Evolutionary conservation across 2,329 filamentous ascomycete species (phyloP), one percentile per base, ranked within the genome.

Genomic region (Aspergillus cejpii): DNA sequence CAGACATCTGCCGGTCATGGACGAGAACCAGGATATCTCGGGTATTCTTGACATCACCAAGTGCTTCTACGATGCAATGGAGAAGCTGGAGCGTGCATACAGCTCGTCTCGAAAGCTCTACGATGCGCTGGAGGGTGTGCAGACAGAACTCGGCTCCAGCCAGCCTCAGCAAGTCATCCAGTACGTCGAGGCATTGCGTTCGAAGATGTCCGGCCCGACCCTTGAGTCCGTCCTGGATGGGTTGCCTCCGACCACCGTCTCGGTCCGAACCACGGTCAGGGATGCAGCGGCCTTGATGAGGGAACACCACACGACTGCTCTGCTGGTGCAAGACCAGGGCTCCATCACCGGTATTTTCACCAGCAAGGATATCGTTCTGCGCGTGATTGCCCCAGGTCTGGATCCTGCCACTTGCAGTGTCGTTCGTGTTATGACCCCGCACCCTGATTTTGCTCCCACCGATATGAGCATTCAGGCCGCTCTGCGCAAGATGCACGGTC

Each of bases 61-160:
- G 72, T 98, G 92, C 72, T 98, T 98, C 70, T 98, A 98, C 71
- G 92, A 98, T 71, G 92, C 92, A 34, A 98, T 98, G 92, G 92
- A 98, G 75, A 98, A 98, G 75, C 74, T 98, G 49, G 92, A 98
- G 75, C 85, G 92, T 41, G 92, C 92, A 40, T 98, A 98, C 68
- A 89, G 88, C 54, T 97, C 92, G 12, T 98, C 92, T n/a, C 83
- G 92, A 57, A 95, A 96, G 70, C 79, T 98, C 17, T 97, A 98
- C 67, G 92, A 97, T 74, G 92, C 92, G 26, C 74, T 98, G 47
- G 92, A 98, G 71, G 92, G 92, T 67, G 92, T 98, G 2, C 92
- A 98, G 71, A 95, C 91, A 1, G 92, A 98, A 69, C 77, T 98
- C 27, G 92, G 92, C 31, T 85, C 91, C 41, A 95, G 86, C 63